Evolutionary conservation across 202 grass and related monocot species (phyloP), one percentile per base, ranked within the genome.

Genomic region (Zoysia matrella): DNA sequence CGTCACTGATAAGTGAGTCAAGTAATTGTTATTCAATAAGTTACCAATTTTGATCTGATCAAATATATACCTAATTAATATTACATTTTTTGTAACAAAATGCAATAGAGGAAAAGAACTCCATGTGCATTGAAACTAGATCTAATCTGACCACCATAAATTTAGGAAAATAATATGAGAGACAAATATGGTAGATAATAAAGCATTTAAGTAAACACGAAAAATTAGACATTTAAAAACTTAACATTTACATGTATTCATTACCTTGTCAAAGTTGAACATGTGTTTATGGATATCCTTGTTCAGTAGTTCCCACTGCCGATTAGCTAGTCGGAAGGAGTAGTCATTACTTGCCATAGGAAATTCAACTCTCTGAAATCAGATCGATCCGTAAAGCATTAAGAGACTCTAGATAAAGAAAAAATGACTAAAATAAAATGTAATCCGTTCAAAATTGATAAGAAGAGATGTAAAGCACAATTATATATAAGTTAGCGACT

Each of bases 191-290:
- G 57, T 3, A 22, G 22, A 51, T 3, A 64, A 50, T 50, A 51
- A 77, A 77, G 10, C 22, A 50, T 50, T 54, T 54, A 10, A 16
- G 41, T 73, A 57, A 75, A 6, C 22, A 53, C 53, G 13, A 43
- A 53, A 65, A 39, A 30, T 6, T 3, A 48, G 40, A 22, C 63
- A 8, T 49, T 8, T 42, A 75, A 60, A 61, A 10, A 7, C 5
- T 42, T 15, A 65, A 30, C 6, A 42, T 77, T 40, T 72, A 6
- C 15, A 67, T 15, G 5, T n/a, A 67, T 47, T 73, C 7, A 53
- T 83, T 84, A 94, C 94, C 86, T 82, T 93, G 83, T 98, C 90
- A 90, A 98, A 98, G 78, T 86, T 74, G 75, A 94, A 98, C 62
- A 88, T 9, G 65, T 87, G 67, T 72, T 81, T 88, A 73, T 98